A percentile compares a stretch with the other conserved stretches of the same genome.
Conservation (phyloP, 306 rosid species). For the Glycine latifolia region DNA sequence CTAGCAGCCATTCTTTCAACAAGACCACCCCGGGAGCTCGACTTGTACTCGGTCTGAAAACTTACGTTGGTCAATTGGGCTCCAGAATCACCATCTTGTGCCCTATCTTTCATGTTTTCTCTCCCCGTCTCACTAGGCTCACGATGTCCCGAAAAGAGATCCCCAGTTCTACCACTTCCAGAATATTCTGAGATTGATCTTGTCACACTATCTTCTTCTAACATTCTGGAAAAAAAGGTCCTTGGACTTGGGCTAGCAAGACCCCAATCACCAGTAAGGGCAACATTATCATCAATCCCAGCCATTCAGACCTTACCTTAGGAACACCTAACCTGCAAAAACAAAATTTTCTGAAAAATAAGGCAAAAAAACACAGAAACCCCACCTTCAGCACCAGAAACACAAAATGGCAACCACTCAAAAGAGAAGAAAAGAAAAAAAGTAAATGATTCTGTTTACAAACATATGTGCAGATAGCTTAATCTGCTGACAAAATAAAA, state of each 20-base stretch:
- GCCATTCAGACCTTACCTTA: conserved; percentile 67
- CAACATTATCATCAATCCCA: conserved; percentile 79
- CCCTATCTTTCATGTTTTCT: conserved; percentile 30
- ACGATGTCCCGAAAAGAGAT: conserved; percentile 55
- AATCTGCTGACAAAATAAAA: conserved; percentile 27
- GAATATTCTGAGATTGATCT: conserved; percentile 56
- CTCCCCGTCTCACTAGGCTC: conserved; percentile 41
- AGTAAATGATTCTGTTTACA: neutral
- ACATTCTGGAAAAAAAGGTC: conserved; percentile 68
- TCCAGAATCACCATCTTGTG: conserved; percentile 51
- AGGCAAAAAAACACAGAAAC: conserved; percentile 34
- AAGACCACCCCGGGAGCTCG: conserved; percentile 66
- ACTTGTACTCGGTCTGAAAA: conserved; percentile 57
- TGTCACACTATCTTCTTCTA: conserved; percentile 67
- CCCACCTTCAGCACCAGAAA: conserved; percentile 25
- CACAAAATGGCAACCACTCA: conserved; percentile 30
- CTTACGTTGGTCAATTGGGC: conserved; percentile 47
- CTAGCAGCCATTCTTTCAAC: conserved; percentile 91
- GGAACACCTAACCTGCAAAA: conserved; percentile 45
- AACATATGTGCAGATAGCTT: conserved; percentile 14
- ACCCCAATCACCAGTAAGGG: conserved; percentile 76
- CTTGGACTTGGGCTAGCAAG: conserved; percentile 82
- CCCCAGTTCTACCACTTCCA: conserved; percentile 53
- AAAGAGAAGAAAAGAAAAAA: neutral
- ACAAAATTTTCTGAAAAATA: conserved; percentile 42